These are phyloP conservation scores for Pleurotus tuoliensis DNA, from an alignment of 768 basidiomycete genomes.

Conservation along the genomic window DNA sequence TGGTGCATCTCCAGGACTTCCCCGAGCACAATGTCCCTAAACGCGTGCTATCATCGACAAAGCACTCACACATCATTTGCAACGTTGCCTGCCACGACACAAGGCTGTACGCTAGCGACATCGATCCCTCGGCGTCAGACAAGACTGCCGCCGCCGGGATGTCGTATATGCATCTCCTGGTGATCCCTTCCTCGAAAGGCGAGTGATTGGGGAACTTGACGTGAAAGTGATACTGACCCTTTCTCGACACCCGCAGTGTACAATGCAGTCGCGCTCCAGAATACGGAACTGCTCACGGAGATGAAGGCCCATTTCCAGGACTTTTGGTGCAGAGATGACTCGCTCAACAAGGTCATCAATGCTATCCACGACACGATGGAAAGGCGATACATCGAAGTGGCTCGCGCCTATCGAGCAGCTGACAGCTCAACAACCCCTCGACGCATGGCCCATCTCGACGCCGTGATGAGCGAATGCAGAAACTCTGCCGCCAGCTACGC, in stretches of 20 bases:
- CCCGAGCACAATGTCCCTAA: neutral
- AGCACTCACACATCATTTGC: constrained; percentile 11
- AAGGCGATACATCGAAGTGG: neutral
- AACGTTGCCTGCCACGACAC: constrained; percentile 12
- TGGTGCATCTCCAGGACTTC: neutral
- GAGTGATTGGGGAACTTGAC: too few species aligned
- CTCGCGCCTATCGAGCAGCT: neutral
- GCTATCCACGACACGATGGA: neutral
- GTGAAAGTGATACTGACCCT: too few species aligned
- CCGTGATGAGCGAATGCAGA: neutral
- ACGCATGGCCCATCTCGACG: neutral
- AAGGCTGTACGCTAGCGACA: constrained; percentile 9
- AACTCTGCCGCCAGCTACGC: neutral
- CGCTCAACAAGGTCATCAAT: neutral
- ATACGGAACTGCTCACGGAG: neutral
- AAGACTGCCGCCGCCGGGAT: constrained; percentile 11
- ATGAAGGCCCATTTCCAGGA: neutral
- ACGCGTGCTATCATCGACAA: neutral
- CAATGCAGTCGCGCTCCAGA: neutral
- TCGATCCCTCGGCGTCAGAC: constrained; percentile 8
- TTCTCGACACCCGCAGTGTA: neutral
- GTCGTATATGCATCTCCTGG: constrained; percentile 14
- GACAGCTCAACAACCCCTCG: neutral
- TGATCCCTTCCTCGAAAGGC: constrained; percentile 11
- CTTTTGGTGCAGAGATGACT: neutral